Conservation (phyloP, 176 grass and related monocot genomes). For the Areca catechu region DNA sequence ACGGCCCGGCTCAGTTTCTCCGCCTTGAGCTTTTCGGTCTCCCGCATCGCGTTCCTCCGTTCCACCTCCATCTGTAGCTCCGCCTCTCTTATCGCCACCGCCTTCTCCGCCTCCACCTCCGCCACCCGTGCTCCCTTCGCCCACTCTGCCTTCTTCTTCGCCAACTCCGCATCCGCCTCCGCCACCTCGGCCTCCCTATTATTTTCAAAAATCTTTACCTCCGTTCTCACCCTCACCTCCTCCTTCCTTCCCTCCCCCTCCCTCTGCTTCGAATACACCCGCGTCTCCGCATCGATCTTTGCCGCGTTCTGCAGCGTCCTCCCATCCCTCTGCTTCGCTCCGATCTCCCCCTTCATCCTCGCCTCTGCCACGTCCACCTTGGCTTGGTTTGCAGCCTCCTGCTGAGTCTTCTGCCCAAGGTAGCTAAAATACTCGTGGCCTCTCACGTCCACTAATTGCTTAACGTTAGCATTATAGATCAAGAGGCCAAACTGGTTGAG, state of each 20-base stretch:
- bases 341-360: constrained; percentile 52
- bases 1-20: constrained; percentile 66
- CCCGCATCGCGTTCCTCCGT: constrained; percentile 35
- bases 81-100: constrained; percentile 64
- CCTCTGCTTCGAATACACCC: constrained; percentile 31
- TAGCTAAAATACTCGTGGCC: constrained; percentile 89
- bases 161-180: constrained; percentile 41
- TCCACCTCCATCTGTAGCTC: constrained; percentile 81
- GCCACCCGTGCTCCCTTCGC: constrained; percentile 35
- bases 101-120: constrained; percentile 62
- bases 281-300: constrained; percentile 85
- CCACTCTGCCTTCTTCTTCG: constrained; percentile 75
- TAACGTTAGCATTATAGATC: constrained; percentile 88
- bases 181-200: constrained; percentile 51
- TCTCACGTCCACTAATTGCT: constrained; percentile 68
- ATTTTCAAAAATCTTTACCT: constrained; percentile 56
- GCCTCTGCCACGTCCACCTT: constrained; percentile 74
- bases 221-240: constrained; percentile 37
- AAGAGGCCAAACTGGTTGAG: constrained; percentile 79
- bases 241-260: constrained; percentile 44
- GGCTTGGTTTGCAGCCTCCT: constrained; percentile 64
- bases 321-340: constrained; percentile 43
- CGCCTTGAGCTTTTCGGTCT: constrained; percentile 89
- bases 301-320: constrained; percentile 43
- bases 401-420: constrained; percentile 76